Evolutionary conservation across 106 monocot genomes (phyloP), one percentile per base, ranked within the genome.

Genomic region (Iris macrosiphon): DNA sequence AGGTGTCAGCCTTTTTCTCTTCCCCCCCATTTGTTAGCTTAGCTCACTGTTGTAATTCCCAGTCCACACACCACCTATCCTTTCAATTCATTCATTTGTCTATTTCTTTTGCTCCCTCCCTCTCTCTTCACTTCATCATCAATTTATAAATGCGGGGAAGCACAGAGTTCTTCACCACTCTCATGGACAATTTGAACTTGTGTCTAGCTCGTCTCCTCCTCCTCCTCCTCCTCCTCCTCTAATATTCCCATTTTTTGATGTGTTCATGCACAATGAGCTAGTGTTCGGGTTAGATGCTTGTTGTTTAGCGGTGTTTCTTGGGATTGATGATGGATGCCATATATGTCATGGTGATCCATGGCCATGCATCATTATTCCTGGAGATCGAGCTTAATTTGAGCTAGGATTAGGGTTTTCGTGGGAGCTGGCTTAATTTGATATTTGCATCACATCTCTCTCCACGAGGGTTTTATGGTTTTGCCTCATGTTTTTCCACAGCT

Each of bases 401-500:
- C 7, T 44, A 44, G 43, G 43, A 19, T 44, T 44, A 7, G 17
- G n/a, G n/a, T 4, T 8, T 44, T 44, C 3, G 2, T 24, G 24
- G 13, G 47, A 25, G 1, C 0, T 24, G 7, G 4, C 7, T 1
- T 18, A 25, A 22, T 22, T n/a, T n/a, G n/a, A n/a, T n/a, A n/a
- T n/a, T n/a, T n/a, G n/a, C n/a, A n/a, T n/a, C n/a, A n/a, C n/a
- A 18, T 44, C 44, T 44, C 17, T 18, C 20, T 16, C 44, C 1
- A 18, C 44, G 20, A 44, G 44, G 20, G 59, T 16, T 43, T n/a
- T n/a, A n/a, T n/a, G n/a, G 64, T 40, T 51, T 64, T 64, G 64
- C 52, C 64, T 64, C 64, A 64, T 64, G 22, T 52, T 64, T 64
- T 64, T 64, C 64, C 57, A 59, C 44, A 65, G 55, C 42, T 59